phyloP scores from a whole-genome alignment of 371 early-diverging fungal genomes.

The Rhizopus sp. region DNA sequence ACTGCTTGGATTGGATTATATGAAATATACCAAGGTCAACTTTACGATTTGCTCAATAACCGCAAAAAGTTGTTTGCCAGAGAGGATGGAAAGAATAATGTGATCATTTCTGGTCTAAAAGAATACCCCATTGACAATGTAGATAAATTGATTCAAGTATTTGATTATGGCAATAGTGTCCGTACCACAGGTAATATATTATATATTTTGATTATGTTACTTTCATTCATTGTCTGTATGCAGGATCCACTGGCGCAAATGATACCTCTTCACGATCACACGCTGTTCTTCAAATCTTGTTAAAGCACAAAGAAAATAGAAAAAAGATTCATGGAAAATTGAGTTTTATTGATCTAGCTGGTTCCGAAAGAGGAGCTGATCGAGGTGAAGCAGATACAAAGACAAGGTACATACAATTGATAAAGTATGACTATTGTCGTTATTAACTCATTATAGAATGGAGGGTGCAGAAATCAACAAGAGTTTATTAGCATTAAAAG shows the following conservation, averaged over 20 bases:
- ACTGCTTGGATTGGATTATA: conserved; percentile 87
- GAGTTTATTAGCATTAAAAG: conserved; percentile 94
- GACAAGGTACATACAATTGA: conserved; percentile 74
- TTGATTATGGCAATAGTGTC: conserved; percentile 87
- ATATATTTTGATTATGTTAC: neutral
- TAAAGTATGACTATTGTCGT: conserved; percentile 19
- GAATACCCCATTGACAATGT: conserved; percentile 84
- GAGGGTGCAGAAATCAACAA: conserved; percentile 99
- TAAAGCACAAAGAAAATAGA: conserved; percentile 62
- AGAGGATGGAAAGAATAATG: conserved; percentile 93
- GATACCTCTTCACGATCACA: conserved; percentile 78
- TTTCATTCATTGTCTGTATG: conserved; percentile 9
- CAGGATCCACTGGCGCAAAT: conserved; percentile 81
- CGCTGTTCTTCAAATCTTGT: conserved; percentile 92
- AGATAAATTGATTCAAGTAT: conserved; percentile 86
- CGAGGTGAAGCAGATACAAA: conserved; percentile 89
- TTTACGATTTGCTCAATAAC: conserved; percentile 90
- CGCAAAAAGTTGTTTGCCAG: conserved; percentile 90
- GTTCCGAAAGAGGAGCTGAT: conserved; percentile 97
- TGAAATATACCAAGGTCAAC: conserved; percentile 96
- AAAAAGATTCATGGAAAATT: conserved; percentile 68
- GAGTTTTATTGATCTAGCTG: conserved; percentile 96
- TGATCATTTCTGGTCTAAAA: conserved; percentile 84
- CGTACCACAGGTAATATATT: conserved; percentile 78
- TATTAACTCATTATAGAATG: conserved; percentile 56